Percentiles rank a stretch among this genome's conserved stretches.
Evolutionary conservation across 441 rosid genomes (phyloP).

Genomic region (Jatropha podagrica): DNA sequence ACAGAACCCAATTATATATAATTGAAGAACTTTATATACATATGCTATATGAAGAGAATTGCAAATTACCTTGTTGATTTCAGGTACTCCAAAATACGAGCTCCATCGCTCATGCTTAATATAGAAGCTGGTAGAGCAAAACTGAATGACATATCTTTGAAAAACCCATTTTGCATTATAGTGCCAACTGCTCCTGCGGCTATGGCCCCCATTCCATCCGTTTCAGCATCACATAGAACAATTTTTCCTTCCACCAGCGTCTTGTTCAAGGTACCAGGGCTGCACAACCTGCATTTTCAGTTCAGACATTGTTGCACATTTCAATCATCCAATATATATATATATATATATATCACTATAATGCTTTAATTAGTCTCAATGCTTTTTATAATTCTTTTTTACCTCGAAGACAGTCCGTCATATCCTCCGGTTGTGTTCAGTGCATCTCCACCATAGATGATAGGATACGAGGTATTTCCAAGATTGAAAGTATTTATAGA

Average conservation of each 20-base stretch:
- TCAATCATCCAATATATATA: background rate
- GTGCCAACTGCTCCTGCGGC: slow-evolving; percentile 61
- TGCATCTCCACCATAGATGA: slow-evolving; percentile 46
- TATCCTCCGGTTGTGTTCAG: slow-evolving; percentile 21
- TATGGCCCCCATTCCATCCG: slow-evolving; percentile 55
- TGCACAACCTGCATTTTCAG: slow-evolving; percentile 30
- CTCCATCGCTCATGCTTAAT: slow-evolving; percentile 22
- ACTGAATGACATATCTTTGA: slow-evolving; percentile 22
- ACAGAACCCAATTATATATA: background rate
- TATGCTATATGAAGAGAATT: background rate
- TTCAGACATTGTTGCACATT: background rate
- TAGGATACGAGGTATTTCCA: slow-evolving; percentile 31
- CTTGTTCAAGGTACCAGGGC: slow-evolving; percentile 24
- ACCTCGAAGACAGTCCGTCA: background rate
- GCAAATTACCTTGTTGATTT: slow-evolving; percentile 34
- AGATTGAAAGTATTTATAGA: slow-evolving; percentile 44
- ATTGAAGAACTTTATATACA: background rate
- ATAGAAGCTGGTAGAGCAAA: slow-evolving; percentile 34
- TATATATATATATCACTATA: background rate
- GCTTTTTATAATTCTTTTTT: background rate
- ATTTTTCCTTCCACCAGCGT: slow-evolving; percentile 59
- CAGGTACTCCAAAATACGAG: slow-evolving; percentile 24
- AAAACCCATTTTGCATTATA: slow-evolving; percentile 28
- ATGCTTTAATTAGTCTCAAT: background rate
- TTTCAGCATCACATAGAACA: slow-evolving; percentile 49